phyloP scores from a whole-genome alignment of 345 rosid genomes.

The Pseudoturritis turrita region DNA sequence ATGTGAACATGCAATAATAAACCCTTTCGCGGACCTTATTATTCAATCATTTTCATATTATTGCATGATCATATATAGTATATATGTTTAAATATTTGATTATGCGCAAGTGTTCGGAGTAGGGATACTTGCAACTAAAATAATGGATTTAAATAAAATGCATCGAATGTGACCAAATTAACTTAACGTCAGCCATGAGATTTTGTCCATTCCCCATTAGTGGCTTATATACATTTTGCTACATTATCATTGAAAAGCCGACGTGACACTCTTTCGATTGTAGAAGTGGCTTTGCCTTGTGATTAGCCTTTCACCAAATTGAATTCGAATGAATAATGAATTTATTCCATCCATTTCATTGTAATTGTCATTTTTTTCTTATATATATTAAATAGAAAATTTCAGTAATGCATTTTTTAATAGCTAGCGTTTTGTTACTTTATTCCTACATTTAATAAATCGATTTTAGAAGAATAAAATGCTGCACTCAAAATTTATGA shows the following conservation, averaged over 20 bases:
- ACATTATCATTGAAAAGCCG: neutral
- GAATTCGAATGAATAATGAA: neutral
- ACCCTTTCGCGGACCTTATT: neutral
- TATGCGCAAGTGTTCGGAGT: neutral
- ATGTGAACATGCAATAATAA: constrained; percentile 17
- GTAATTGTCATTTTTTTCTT: neutral
- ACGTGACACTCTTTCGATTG: neutral
- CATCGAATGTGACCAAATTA: constrained; percentile 18
- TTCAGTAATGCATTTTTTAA: neutral
- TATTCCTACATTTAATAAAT: neutral
- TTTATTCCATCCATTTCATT: neutral
- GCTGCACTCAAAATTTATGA: too few species aligned
- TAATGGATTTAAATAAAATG: constrained; percentile 2
- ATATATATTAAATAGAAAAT: neutral
- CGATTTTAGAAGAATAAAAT: too few species aligned
- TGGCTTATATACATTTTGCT: neutral
- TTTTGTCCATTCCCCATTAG: neutral
- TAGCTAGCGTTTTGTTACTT: neutral
- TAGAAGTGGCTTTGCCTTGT: constrained; percentile 11
- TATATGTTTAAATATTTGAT: neutral
- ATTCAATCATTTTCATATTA: neutral
- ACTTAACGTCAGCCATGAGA: neutral
- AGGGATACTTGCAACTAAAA: neutral
- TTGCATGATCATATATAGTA: neutral
- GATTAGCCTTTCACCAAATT: constrained; percentile 6